A percentile compares a stretch with the other conserved stretches of the same genome.
These are phyloP conservation scores for Wallacemonas collosoma DNA, from an alignment of 208 protist species.

Conservation along the genomic window DNA sequence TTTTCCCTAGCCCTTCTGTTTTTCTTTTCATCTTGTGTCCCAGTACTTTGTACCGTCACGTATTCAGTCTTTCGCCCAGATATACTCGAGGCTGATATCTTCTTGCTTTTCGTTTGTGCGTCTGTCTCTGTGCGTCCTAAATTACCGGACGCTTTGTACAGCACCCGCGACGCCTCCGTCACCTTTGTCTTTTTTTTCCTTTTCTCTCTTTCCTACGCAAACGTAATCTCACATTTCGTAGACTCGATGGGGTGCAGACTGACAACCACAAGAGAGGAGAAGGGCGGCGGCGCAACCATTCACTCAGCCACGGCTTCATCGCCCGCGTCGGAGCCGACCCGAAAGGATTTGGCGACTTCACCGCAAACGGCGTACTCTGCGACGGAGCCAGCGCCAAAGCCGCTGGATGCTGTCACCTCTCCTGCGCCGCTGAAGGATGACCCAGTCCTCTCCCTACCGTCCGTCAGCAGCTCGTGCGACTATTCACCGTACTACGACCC, in stretches of 20 bases:
- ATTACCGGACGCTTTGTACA: not conserved
- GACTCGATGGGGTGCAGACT: constrained; percentile 11
- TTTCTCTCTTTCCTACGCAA: constrained; percentile 3
- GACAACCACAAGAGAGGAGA: constrained; percentile 14
- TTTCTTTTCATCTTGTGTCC: too few species aligned
- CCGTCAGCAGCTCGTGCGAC: constrained; percentile 6
- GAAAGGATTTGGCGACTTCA: not conserved
- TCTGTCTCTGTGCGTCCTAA: too few species aligned
- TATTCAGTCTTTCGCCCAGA: too few species aligned
- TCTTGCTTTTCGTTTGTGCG: too few species aligned
- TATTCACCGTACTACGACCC: constrained; percentile 12
- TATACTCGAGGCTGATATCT: too few species aligned
- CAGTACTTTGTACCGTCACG: too few species aligned
- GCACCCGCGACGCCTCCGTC: not conserved
- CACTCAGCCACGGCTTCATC: not conserved
- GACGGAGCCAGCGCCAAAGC: not conserved
- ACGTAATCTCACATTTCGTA: not conserved
- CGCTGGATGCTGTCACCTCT: not conserved
- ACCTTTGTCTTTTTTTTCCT: constrained; percentile 20
- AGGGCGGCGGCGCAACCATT: not conserved
- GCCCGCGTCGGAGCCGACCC: not conserved
- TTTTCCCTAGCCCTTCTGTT: too few species aligned
- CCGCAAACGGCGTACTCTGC: not conserved
- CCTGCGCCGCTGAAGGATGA: not conserved
- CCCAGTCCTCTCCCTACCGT: not conserved